phyloP scores from a whole-genome alignment of 306 rosid genomes.

The Dalbergia cultrata region DNA sequence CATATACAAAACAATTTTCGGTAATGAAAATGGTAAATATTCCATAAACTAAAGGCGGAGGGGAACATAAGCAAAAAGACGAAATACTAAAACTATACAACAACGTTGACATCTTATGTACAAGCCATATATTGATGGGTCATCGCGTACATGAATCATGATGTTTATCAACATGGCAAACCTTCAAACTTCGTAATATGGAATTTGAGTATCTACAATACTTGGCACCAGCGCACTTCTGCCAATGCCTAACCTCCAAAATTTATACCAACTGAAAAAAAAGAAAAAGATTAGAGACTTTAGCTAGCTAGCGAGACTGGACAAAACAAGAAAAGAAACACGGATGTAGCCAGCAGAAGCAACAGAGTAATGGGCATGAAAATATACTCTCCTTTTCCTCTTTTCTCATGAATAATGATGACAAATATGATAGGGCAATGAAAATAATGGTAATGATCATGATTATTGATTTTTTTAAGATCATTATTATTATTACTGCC shows the following conservation, averaged over 20 bases:
- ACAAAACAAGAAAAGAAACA: background rate
- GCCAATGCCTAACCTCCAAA: constrained; percentile 29
- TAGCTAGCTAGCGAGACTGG: no score
- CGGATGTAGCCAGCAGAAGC: background rate
- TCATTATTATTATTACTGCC: no score
- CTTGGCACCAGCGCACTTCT: constrained; percentile 11
- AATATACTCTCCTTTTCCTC: no score
- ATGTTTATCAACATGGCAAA: constrained; percentile 33
- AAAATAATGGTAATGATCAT: no score
- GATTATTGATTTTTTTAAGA: no score
- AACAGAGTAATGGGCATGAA: no score
- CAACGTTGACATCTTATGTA: constrained; percentile 35
- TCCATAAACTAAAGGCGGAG: constrained; percentile 1
- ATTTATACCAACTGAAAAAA: constrained; percentile 23
- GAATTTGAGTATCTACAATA: constrained; percentile 28
- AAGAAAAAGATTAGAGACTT: background rate
- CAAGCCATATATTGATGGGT: constrained; percentile 36
- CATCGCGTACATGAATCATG: constrained; percentile 30
- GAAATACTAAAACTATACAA: constrained; percentile 31
- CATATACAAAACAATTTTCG: no score
- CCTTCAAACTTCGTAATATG: background rate
- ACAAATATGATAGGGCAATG: no score
- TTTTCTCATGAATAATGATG: no score
- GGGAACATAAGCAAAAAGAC: background rate
- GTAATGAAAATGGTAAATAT: background rate